Evolutionary conservation across 371 early-diverging fungal species (phyloP).

Genomic region (Dinochytrium kinnereticum): DNA sequence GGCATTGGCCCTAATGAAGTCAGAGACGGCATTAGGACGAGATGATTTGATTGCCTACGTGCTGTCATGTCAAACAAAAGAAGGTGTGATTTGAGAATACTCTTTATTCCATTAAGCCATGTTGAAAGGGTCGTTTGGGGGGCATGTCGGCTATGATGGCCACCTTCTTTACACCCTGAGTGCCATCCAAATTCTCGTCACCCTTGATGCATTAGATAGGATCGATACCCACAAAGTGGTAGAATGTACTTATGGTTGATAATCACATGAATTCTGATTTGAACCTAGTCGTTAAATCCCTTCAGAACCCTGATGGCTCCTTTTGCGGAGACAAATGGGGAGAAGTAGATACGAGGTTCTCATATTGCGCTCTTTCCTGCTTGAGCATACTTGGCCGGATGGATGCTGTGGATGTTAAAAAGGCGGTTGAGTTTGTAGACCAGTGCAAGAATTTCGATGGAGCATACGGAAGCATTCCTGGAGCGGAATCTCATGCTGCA

Average conservation of each 20-base stretch:
- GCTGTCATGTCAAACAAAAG: constrained; percentile 74
- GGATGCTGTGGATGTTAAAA: constrained; percentile 68
- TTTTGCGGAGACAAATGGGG: constrained; percentile 94
- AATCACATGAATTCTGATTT: neutral
- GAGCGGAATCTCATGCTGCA: constrained; percentile 96
- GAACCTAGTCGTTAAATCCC: constrained; percentile 47
- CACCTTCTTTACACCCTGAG: constrained; percentile 93
- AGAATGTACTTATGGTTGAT: constrained; percentile 56
- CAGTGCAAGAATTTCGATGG: constrained; percentile 96
- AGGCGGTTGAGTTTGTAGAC: constrained; percentile 77
- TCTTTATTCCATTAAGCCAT: neutral
- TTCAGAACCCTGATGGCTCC: constrained; percentile 74
- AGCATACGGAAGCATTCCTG: constrained; percentile 93
- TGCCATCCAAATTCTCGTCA: constrained; percentile 91
- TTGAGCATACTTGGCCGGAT: constrained; percentile 76
- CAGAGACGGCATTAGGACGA: constrained; percentile 70
- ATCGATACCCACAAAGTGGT: constrained; percentile 72
- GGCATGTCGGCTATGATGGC: constrained; percentile 84
- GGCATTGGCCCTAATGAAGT: constrained; percentile 75
- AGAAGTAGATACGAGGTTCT: constrained; percentile 95
- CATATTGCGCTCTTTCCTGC: constrained; percentile 82
- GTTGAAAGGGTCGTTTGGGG: constrained; percentile 88
- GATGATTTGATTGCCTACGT: constrained; percentile 80
- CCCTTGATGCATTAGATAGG: constrained; percentile 77
- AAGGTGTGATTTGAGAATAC: constrained; percentile 52